phyloP scores from a whole-genome alignment of 2,329 filamentous ascomycete genomes.

The Bisporella sp. region DNA sequence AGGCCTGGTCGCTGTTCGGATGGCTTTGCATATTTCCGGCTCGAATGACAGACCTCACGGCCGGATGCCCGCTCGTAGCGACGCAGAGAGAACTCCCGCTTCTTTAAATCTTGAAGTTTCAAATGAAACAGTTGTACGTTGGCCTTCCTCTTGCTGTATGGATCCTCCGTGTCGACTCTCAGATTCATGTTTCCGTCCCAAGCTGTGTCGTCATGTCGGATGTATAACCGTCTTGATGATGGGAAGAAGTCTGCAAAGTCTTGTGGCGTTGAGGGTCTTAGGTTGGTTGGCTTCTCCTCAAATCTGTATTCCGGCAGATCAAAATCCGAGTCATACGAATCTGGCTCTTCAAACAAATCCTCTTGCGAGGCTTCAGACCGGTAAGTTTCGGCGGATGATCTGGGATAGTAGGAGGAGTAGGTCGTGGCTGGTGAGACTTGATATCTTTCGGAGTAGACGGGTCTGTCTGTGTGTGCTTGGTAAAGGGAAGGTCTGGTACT shows the following conservation, averaged over 20 bases:
- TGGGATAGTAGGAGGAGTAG: conserved; percentile 25
- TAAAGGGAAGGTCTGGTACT: conserved; percentile 28
- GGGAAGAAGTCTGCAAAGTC: conserved; percentile 85
- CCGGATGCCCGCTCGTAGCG: conserved; percentile 91
- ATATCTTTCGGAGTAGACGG: conserved; percentile 11
- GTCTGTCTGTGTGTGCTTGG: conserved; percentile 10
- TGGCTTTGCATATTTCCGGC: conserved; percentile 59
- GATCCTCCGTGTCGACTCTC: conserved; percentile 72
- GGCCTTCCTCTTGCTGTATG: conserved; percentile 45
- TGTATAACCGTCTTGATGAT: conserved; percentile 69
- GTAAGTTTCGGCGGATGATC: conserved; percentile 59
- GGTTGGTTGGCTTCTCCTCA: conserved; percentile 56
- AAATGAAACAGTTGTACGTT: conserved; percentile 81
- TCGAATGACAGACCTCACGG: conserved; percentile 83
- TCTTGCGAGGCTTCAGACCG: conserved; percentile 63
- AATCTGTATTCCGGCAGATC: conserved; percentile 34
- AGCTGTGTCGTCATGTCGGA: conserved; percentile 86
- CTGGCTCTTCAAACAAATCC: conserved; percentile 43
- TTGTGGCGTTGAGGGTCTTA: conserved; percentile 69
- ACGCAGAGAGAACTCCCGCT: conserved; percentile 81
- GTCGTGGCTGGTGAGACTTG: conserved; percentile 20
- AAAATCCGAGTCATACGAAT: conserved; percentile 30
- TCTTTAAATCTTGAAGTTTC: conserved; percentile 85
- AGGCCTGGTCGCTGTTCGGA: conserved; percentile 29
- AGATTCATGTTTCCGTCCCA: conserved; percentile 96